Conservation (phyloP, 441 rosid genomes). For the Euphorbia schlechtendalii region DNA sequence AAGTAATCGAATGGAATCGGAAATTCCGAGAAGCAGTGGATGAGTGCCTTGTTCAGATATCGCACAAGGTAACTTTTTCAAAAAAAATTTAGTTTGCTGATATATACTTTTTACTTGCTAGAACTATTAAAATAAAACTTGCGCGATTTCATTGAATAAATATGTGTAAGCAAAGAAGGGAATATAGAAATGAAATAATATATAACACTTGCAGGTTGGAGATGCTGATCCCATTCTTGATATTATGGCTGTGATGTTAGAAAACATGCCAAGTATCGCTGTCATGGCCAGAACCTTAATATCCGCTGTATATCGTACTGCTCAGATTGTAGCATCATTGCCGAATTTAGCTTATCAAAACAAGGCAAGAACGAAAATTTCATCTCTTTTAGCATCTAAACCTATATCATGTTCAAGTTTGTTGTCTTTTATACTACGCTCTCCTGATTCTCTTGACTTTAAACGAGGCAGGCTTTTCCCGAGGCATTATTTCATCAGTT, state of each 20-base stretch:
- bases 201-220: slow-evolving; percentile 51
- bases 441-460: not conserved
- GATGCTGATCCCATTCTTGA: slow-evolving; percentile 91
- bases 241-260: slow-evolving; percentile 82
- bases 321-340: slow-evolving; percentile 69
- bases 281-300: slow-evolving; percentile 67
- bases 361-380: slow-evolving; percentile 46
- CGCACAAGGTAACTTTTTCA: slow-evolving; percentile 47
- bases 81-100: not conserved
- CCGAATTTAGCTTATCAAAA: slow-evolving; percentile 68
- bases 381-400: slow-evolving; percentile 9
- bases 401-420: not conserved
- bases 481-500: slow-evolving; percentile 81
- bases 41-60: slow-evolving; percentile 72
- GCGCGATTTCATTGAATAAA: not conserved
- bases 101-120: not conserved
- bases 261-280: slow-evolving; percentile 66
- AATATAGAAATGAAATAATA: slow-evolving; percentile 17
- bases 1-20: slow-evolving; percentile 64
- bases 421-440: not conserved
- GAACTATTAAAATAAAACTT: not conserved
- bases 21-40: slow-evolving; percentile 65
- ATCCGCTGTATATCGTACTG: slow-evolving; percentile 69
- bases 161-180: not conserved
- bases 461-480: slow-evolving; percentile 62